Percentiles rank a stretch among this genome's conserved stretches.
phyloP scores from a whole-genome alignment of 495 filamentous ascomycete species.

The Endocarpon pusillum region DNA sequence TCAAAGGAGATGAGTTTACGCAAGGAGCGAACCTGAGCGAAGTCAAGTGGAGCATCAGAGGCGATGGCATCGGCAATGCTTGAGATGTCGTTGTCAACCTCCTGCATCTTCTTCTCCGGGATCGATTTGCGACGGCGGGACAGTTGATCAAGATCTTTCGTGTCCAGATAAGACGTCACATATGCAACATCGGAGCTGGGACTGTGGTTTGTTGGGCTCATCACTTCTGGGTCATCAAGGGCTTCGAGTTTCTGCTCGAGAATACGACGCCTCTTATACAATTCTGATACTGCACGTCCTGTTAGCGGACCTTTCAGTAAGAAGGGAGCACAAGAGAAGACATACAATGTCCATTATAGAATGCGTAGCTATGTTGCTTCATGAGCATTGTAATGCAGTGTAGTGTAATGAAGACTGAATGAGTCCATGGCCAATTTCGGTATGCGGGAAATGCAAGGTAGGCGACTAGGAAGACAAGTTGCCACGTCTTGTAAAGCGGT shows the following conservation, averaged over 20 bases:
- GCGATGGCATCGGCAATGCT: conserved; percentile 37
- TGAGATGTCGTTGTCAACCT: conserved; percentile 29
- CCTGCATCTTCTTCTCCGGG: conserved; percentile 10
- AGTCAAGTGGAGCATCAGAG: conserved; percentile 35
- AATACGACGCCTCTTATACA: conserved; percentile 29
- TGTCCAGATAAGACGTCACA: conserved; percentile 21
- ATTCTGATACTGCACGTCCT: conserved; percentile 34
- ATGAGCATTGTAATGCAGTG: conserved; percentile 56
- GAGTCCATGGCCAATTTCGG: conserved; percentile 64
- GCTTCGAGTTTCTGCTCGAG: conserved; percentile 27
- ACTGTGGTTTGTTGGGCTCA: conserved; percentile 17
- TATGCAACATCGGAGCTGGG: conserved; percentile 17
- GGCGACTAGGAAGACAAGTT: conserved; percentile 38
- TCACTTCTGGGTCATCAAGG: conserved; percentile 18
- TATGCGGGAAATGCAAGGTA: conserved; percentile 43
- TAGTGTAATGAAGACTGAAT: conserved; percentile 52
- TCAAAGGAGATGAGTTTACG: conserved; percentile 42
- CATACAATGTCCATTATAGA: conserved; percentile 53
- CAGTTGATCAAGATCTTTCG: conserved; percentile 20
- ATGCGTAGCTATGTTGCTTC: conserved; percentile 64
- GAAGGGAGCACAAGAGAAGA: background rate
- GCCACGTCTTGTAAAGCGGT: no score
- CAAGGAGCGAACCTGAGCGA: conserved; percentile 40
- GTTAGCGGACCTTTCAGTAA: conserved; percentile 1
- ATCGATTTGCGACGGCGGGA: conserved; percentile 26